A percentile compares a stretch with the other conserved stretches of the same genome.
phyloP scores from a whole-genome alignment of 306 rosid species.

The Ormosia emarginata region DNA sequence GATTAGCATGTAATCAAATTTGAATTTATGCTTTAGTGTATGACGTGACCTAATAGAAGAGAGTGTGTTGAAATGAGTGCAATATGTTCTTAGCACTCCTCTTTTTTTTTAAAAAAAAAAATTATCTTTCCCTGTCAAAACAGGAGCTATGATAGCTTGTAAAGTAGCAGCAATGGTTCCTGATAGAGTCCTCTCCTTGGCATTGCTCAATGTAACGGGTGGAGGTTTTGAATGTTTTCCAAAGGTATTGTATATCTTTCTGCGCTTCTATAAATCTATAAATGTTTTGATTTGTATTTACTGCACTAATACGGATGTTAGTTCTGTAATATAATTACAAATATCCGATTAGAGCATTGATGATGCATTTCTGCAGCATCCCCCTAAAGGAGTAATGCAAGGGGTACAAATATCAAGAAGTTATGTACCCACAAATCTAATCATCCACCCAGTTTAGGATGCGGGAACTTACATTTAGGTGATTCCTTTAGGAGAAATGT shows the following conservation, averaged over 20 bases:
- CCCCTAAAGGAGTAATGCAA: background rate
- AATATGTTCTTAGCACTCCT: too few relatives aligned
- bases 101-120: too few relatives aligned
- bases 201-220: conserved; percentile 87
- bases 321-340: background rate
- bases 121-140: background rate
- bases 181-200: conserved; percentile 73
- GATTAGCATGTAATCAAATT: too few relatives aligned
- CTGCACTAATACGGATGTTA: background rate
- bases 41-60: too few relatives aligned
- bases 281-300: background rate
- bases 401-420: background rate
- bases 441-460: background rate
- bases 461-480: background rate
- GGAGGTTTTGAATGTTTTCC: conserved; percentile 93
- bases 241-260: conserved; percentile 48
- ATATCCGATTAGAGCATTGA: background rate
- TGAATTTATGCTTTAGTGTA: too few relatives aligned
- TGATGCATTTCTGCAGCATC: background rate
- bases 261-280: background rate
- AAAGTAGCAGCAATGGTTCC: conserved; percentile 92
- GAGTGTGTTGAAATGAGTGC: too few relatives aligned
- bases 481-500: background rate
- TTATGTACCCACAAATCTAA: background rate
- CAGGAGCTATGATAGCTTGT: conserved; percentile 95